Evolutionary conservation across 1,139 yeast species (phyloP).

Genomic region (Pichia sp.): DNA sequence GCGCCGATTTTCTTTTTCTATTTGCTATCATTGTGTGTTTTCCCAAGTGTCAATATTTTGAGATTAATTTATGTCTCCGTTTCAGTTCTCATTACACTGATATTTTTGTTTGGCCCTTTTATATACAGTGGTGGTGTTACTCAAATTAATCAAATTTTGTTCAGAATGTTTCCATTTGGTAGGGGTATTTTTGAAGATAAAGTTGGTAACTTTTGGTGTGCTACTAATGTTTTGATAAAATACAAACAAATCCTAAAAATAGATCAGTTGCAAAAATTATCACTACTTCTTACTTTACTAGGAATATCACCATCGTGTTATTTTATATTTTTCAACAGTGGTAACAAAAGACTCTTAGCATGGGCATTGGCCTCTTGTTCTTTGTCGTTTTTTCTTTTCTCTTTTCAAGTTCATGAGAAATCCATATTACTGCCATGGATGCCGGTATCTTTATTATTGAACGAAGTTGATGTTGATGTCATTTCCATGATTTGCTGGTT

Average conservation of each 20-base stretch:
- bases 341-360: conserved; percentile 40
- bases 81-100: conserved; percentile 51
- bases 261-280: conserved; percentile 52
- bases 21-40: conserved; percentile 43
- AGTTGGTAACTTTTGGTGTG: conserved; percentile 97
- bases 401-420: conserved; percentile 95
- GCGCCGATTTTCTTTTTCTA: conserved; percentile 83
- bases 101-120: conserved; percentile 54
- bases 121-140: conserved; percentile 31
- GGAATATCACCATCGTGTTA: conserved; percentile 64
- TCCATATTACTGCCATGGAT: conserved; percentile 79
- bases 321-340: conserved; percentile 39
- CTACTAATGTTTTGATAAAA: conserved; percentile 69
- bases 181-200: conserved; percentile 97
- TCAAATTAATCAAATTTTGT: conserved; percentile 26
- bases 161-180: conserved; percentile 81
- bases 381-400: conserved; percentile 80
- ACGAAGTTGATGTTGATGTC: conserved; percentile 49
- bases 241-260: conserved; percentile 49
- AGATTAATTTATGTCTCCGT: conserved; percentile 54
- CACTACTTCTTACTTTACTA: conserved; percentile 54
- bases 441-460: conserved; percentile 67
- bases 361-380: conserved; percentile 83
- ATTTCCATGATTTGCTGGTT: conserved; percentile 80
- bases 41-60: conserved; percentile 32